Conservation (phyloP, 108 stramenopile species). For the Fragilariopsis cylindrus region DNA sequence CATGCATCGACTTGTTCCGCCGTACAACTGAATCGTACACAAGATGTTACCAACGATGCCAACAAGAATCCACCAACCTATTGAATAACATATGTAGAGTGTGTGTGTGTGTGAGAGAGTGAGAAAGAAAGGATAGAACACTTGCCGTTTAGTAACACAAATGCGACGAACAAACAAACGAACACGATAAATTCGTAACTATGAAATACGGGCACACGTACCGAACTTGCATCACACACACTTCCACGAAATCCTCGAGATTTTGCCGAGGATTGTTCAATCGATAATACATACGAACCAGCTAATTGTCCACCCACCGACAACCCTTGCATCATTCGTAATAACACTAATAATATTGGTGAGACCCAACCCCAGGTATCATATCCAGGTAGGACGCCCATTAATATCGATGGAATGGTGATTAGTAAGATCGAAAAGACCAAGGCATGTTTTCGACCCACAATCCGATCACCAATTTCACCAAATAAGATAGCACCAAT, state of each 20-base stretch:
- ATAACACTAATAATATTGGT: conserved; percentile 58
- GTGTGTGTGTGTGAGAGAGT: not conserved
- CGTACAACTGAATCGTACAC: conserved; percentile 52
- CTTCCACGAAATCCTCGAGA: conserved; percentile 65
- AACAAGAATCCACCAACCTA: conserved; percentile 70
- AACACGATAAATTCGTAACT: not conserved
- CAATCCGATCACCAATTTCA: conserved; percentile 66
- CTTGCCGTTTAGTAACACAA: not conserved
- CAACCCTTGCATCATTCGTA: conserved; percentile 85
- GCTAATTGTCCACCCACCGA: conserved; percentile 87
- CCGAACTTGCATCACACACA: conserved; percentile 69
- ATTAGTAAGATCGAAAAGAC: conserved; percentile 68
- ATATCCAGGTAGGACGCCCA: conserved; percentile 87
- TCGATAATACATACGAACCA: conserved; percentile 63
- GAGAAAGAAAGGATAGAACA: not conserved
- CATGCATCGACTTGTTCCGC: conserved; percentile 64
- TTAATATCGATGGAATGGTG: conserved; percentile 76
- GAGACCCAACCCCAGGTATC: conserved; percentile 58
- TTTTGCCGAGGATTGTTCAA: conserved; percentile 57
- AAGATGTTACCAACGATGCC: conserved; percentile 58
- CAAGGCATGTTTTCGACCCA: conserved; percentile 69
- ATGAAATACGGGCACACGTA: conserved; percentile 21
- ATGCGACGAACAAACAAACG: not conserved
- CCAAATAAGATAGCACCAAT: conserved; percentile 68
- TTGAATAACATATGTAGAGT: not conserved